A percentile compares a stretch with the other conserved stretches of the same genome.
Evolutionary conservation across 2,329 filamentous ascomycete species (phyloP).

Genomic region (Nannizziopsis barbatae): DNA sequence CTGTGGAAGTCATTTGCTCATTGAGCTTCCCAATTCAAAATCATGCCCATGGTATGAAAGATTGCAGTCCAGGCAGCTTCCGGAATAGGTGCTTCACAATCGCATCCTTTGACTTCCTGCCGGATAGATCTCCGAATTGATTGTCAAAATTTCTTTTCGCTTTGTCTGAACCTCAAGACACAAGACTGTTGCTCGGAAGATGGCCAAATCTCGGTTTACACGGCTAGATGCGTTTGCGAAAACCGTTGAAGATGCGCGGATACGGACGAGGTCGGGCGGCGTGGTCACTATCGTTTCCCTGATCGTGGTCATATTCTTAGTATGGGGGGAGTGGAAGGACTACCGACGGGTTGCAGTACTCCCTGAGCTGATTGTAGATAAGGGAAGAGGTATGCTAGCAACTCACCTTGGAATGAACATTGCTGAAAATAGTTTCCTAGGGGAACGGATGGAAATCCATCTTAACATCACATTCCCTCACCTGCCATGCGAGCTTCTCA

Average conservation of each 20-base stretch:
- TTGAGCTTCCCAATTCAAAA: background rate
- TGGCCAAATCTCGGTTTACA: slow-evolving; percentile 85
- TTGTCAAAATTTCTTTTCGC: background rate
- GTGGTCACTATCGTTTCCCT: slow-evolving; percentile 88
- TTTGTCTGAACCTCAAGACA: background rate
- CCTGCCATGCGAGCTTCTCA: slow-evolving; percentile 87
- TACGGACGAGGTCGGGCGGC: slow-evolving; percentile 90
- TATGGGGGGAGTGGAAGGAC: slow-evolving; percentile 92
- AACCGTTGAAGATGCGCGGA: slow-evolving; percentile 93
- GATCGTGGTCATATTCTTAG: slow-evolving; percentile 74
- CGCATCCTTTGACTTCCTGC: background rate
- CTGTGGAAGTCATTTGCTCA: background rate
- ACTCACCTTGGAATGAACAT: background rate
- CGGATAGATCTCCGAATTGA: background rate
- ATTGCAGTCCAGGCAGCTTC: slow-evolving; percentile 1
- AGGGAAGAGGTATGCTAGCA: slow-evolving; percentile 63
- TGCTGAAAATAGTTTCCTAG: slow-evolving; percentile 33
- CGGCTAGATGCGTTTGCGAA: slow-evolving; percentile 98
- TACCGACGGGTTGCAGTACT: slow-evolving; percentile 77
- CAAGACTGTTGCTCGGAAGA: slow-evolving; percentile 47
- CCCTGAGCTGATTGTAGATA: slow-evolving; percentile 91
- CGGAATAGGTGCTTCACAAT: slow-evolving; percentile 2
- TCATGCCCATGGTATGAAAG: slow-evolving; percentile 4
- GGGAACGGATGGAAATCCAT: slow-evolving; percentile 98
- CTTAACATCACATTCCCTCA: slow-evolving; percentile 93